Percentiles rank a stretch among this genome's conserved stretches.
Evolutionary conservation across 352 stramenopile species (phyloP).

Genomic region (Phytophthora syringae): DNA sequence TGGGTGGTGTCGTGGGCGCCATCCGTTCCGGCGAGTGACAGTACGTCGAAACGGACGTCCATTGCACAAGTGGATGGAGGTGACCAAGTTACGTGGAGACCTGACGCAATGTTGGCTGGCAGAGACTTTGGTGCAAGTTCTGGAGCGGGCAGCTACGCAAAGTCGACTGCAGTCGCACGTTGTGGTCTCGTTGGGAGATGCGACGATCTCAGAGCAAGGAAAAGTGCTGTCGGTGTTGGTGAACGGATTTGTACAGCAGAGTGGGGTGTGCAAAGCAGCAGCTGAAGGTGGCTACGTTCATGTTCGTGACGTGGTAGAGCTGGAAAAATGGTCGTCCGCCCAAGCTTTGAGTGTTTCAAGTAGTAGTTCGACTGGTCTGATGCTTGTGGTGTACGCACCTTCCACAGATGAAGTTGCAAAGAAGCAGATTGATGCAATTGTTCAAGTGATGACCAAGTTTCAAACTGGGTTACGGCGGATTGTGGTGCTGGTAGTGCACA

Average conservation of each 20-base stretch:
- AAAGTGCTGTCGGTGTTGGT: conserved; percentile 19
- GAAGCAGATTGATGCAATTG: conserved; percentile 11
- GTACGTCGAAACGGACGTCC: conserved; percentile 18
- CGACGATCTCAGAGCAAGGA: conserved; percentile 9
- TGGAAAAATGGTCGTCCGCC: conserved; percentile 7
- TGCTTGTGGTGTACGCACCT: conserved; percentile 35
- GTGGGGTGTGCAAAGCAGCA: not conserved
- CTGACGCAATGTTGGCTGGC: conserved; percentile 54
- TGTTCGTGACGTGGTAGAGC: conserved; percentile 8
- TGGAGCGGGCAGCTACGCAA: conserved; percentile 29
- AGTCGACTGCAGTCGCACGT: not conserved
- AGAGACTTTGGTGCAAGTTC: conserved; percentile 39
- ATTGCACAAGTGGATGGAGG: conserved; percentile 26
- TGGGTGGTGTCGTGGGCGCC: conserved; percentile 9
- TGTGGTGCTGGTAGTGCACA: conserved; percentile 30
- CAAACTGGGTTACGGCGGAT: not conserved
- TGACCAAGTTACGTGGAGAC: conserved; percentile 30
- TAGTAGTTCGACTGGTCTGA: not conserved
- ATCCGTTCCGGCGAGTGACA: conserved; percentile 33
- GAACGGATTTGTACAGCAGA: conserved; percentile 23
- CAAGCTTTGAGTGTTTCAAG: not conserved
- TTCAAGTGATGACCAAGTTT: conserved; percentile 3
- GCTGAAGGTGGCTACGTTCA: conserved; percentile 9
- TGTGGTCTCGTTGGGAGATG: conserved; percentile 38
- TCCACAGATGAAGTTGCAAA: conserved; percentile 5